Base-by-base conservation (phyloP, 768 basidiomycete genomes). In the Lentinus tigrinus region DNA sequence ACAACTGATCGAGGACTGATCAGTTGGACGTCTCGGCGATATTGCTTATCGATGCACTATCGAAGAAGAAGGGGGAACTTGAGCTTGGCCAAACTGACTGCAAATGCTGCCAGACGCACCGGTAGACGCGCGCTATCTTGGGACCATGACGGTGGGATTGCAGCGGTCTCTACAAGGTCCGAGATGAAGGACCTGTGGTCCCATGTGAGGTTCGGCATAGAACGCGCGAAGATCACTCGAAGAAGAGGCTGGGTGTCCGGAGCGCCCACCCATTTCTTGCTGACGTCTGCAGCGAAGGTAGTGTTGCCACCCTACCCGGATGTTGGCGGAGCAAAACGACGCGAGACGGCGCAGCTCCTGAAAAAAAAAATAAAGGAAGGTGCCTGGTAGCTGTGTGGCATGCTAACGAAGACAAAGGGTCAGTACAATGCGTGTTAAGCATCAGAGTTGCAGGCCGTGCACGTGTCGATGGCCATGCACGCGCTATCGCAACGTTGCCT, bases 141-240 rank as follows among this genome's bases (percentile, higher is more conserved):
- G n/a, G 48, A 44, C 17, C 58, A 55, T 49, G 53, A 23, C 48
- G 48, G 48, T 60, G 53, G 58, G 52, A 54, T 23, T 46, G 39
- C 57, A 50, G 31, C 52, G 49, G 52, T 52, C 47, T 42, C 44
- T 47, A 61, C 23, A 61, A 61, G 60, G 53, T 61, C 60, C 60
- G 60, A 61, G 36, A 61, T 61, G 55, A 61, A 61, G 44, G 54
- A 48, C 49, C 31, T 28, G 21, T 27, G 37, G 21, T 37, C 23
- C 19, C 14, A 34, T 14, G n/a, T n/a, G 16, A 21, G 23, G 50
- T 52, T 52, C 50, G 55, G 49, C 42, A 24, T 37, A 37, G 52
- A 27, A 19, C 5, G 13, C 23, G 47, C 55, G 55, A 61, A 57
- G 60, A 57, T 61, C 52, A 46, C 27, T 9, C 43, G 8, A 14